Evolutionary conservation across 2,329 filamentous ascomycete species (phyloP).

Genomic region (Simplicillium aogashimaense): DNA sequence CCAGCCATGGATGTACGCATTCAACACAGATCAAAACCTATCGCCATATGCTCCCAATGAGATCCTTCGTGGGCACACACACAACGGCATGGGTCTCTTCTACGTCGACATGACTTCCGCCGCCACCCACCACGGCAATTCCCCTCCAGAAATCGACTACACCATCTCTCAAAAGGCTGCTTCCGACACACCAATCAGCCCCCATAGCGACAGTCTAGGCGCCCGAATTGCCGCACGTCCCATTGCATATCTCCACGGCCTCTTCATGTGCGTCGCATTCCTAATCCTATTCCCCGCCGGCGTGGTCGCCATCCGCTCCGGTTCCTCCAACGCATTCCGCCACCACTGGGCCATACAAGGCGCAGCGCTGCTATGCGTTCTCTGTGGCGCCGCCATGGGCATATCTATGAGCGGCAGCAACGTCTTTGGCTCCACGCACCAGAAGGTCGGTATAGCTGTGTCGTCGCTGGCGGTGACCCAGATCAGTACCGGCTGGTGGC

Average conservation of each 20-base stretch:
- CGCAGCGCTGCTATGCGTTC: background rate
- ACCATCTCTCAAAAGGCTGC: background rate
- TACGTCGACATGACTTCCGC: constrained; percentile 5
- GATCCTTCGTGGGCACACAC: constrained; percentile 4
- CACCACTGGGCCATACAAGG: constrained; percentile 6
- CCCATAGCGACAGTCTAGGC: background rate
- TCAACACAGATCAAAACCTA: constrained; percentile 4
- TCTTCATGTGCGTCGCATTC: constrained; percentile 5
- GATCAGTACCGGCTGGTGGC: constrained; percentile 4
- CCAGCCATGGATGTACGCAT: constrained; percentile 5
- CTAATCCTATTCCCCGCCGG: constrained; percentile 4
- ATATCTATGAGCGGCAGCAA: constrained; percentile 3
- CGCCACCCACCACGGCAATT: constrained; percentile 2
- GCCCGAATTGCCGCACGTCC: constrained; percentile 1
- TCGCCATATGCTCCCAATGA: constrained; percentile 3
- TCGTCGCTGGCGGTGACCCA: constrained; percentile 1
- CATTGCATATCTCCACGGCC: constrained; percentile 4
- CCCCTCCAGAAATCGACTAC: background rate
- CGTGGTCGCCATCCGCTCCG: constrained; percentile 6
- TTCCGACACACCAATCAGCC: background rate
- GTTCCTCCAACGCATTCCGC: constrained; percentile 3
- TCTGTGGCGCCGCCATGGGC: constrained; percentile 3
- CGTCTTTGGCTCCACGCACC: constrained; percentile 4
- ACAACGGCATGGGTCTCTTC: constrained; percentile 5
- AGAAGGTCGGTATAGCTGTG: constrained; percentile 3